Evolutionary conservation across 1,284 basidiomycete genomes (phyloP), one percentile per base, ranked within the genome.

Genomic region (Xerocomus cyaneibrunnescens): DNA sequence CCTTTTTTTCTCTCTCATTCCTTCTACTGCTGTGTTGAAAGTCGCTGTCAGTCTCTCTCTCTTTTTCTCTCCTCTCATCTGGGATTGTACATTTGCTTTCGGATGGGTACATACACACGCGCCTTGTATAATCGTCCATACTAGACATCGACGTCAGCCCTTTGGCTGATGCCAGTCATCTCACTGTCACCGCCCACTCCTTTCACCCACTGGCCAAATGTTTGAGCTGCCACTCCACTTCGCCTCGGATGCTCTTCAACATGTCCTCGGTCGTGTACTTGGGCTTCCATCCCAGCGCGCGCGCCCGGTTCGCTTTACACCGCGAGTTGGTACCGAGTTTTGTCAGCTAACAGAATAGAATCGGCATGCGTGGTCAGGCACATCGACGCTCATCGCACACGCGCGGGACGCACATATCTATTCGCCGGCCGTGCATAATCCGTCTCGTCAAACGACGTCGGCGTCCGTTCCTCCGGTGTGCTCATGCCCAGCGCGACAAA

Each of bases 201-300:
- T n/a, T 30, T 28, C 40, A 45, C 28, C 12, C 25, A 8, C 12
- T 36, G 8, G 23, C 31, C 23, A 46, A 41, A 27, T 50, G 54
- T 25, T 48, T 36, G 10, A 62, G 25, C 37, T 62, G 50, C 28
- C 57, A 65, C 48, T 74, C 65, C 2, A 75, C 66, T 49, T 80
- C 76, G 1, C 67, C 60, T 53, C 66, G 66, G 34, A 81, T 69
- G 55, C 74, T 76, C 7, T 63, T 72, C 34, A 79, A 55, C 55
- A 82, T 67, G 52, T 82, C 78, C 13, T 63, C 61, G 5, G 70
- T 77, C 9, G 71, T 74, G 53, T 76, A 72, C 12, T 57, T 68
- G 0, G 80, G 77, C 35, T 72, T 75, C 80, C 80, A 83, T 5
- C 84, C 83, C 43, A 85, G 70, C 10, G 70, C 64, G 45, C 76